Base-by-base conservation (phyloP, 164 flowering plant genomes). In the Dillenia turbinata region DNA sequence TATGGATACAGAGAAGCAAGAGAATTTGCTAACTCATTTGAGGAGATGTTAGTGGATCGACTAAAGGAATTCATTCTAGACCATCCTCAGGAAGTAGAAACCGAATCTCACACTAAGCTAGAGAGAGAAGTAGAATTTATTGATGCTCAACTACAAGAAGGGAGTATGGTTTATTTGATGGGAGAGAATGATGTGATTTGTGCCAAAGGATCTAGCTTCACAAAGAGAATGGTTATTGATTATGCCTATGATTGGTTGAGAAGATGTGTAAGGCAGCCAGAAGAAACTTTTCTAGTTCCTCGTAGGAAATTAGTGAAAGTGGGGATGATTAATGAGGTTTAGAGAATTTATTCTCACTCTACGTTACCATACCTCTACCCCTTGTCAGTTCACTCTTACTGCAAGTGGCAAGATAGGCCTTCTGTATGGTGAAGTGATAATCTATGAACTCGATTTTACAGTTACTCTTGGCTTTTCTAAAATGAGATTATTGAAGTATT, bases 1-100 rank as follows among this genome's bases (percentile, higher is more conserved):
- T 77, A 74, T 65, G 78, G 77, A 0, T 67, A 66, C 52, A 71
- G 33, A 2, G 70, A 71, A 12, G 54, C 15, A 22, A 14, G 47
- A n/a, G 22, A 9, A 0, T 59, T 33, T 33, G 46, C 17, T 50
- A 66, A 61, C 8, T 40, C 54, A 0, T 56, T 66, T 33, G 74
- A 66, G 45, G 57, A 8, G 17, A 5, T 56, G 62, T n/a, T 56
- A 3, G 59, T 64, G 12, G 66, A 57, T 50, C 43, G 47, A 44
- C 47, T 66, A 19, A 65, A 56, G 59, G 56, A 66, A 22, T 62
- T 62, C 24, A 52, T 66, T 1, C 44, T 5, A 52, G 6, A 49
- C n/a, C 24, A 0, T 33, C 15, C 33, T 8, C 9, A 44, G 14
- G 66, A 47, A n/a, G 43, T 47, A 48, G 40, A 2, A n/a, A n/a